These are phyloP conservation scores for Powellomyces hirtus DNA, from an alignment of 192 early-diverging fungal genomes.

Conservation along the genomic window DNA sequence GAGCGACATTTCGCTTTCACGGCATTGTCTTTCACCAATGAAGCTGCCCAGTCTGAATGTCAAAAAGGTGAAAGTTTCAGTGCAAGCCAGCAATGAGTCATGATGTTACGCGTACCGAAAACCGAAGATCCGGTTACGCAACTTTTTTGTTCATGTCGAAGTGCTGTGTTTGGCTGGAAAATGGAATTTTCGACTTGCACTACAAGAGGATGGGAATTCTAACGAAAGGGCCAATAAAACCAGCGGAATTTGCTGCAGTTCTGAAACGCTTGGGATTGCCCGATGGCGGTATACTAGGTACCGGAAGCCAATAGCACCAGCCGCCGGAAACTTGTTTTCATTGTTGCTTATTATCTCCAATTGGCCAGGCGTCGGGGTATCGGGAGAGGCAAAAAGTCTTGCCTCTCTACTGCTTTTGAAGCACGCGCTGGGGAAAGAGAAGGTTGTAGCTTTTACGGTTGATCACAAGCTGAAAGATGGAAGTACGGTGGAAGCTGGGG, in stretches of 20 bases:
- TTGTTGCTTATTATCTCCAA: background rate
- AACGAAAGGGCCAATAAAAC: background rate
- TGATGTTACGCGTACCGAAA: no score
- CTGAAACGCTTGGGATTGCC: background rate
- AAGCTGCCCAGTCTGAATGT: no score
- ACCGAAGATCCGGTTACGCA: no score
- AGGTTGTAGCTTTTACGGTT: conserved; percentile 43
- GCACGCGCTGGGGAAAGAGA: conserved; percentile 1
- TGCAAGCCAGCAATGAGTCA: no score
- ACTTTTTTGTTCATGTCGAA: no score
- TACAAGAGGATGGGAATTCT: background rate
- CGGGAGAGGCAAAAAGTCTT: conserved; percentile 25
- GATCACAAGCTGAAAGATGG: conserved; percentile 44
- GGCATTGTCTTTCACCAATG: no score
- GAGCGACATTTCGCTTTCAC: conserved; percentile 33
- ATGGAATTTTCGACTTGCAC: no score
- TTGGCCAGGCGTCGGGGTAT: conserved; percentile 21
- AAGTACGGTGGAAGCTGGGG: conserved; percentile 38
- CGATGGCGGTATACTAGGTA: background rate
- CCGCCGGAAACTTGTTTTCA: background rate
- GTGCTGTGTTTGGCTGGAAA: no score
- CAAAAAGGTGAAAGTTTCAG: no score
- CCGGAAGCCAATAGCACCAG: background rate
- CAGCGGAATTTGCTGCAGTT: background rate
- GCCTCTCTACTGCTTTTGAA: conserved; percentile 5